Evolutionary conservation across 2,329 filamentous ascomycete species (phyloP).

Genomic region (Lachnellula arida): DNA sequence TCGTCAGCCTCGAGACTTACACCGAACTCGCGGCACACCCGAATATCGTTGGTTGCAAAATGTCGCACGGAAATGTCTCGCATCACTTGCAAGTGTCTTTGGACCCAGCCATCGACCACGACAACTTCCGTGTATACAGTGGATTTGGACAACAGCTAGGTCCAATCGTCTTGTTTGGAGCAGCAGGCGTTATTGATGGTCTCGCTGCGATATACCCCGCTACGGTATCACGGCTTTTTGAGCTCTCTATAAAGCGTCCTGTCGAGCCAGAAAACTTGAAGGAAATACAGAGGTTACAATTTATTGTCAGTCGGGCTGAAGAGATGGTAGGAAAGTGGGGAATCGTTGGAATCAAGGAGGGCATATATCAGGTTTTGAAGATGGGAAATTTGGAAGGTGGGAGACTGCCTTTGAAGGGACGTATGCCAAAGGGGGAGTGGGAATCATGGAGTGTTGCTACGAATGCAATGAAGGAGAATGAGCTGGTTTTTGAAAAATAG

Average conservation of each 20-base stretch:
- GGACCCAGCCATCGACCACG: constrained; percentile 52
- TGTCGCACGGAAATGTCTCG: constrained; percentile 61
- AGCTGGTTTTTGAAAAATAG: not conserved
- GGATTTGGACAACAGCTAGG: constrained; percentile 60
- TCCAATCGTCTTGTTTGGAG: constrained; percentile 55
- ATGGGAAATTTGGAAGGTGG: constrained; percentile 54
- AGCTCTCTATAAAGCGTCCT: constrained; percentile 37
- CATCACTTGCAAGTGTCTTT: constrained; percentile 55
- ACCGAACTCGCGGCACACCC: constrained; percentile 51
- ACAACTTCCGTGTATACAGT: constrained; percentile 54
- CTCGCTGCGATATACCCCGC: constrained; percentile 59
- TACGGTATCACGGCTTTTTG: constrained; percentile 51
- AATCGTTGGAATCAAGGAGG: constrained; percentile 60
- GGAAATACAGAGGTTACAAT: constrained; percentile 52
- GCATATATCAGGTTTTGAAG: constrained; percentile 48
- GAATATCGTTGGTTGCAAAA: constrained; percentile 64
- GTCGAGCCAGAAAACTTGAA: constrained; percentile 37
- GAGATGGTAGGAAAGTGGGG: constrained; percentile 55
- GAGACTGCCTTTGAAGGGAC: constrained; percentile 51
- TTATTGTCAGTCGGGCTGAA: constrained; percentile 53
- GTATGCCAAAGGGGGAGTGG: constrained; percentile 50
- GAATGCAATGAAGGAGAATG: constrained; percentile 12
- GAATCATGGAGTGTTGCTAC: constrained; percentile 34
- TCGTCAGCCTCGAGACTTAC: constrained; percentile 52
- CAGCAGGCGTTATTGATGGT: constrained; percentile 62